These are phyloP conservation scores for Pugionium cornutum DNA, from an alignment of 345 rosid genomes.

Conservation along the genomic window DNA sequence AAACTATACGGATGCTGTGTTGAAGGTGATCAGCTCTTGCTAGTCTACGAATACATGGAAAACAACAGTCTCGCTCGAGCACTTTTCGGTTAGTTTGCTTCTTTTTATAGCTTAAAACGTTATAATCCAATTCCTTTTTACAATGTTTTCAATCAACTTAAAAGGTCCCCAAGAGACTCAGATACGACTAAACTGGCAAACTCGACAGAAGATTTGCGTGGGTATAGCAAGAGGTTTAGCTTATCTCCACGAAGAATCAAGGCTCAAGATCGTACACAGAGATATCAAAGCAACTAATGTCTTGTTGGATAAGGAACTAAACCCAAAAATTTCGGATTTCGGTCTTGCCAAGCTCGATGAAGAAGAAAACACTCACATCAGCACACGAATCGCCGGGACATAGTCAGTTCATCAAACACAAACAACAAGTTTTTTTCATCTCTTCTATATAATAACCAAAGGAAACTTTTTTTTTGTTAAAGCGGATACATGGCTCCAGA, in stretches of 20 bases:
- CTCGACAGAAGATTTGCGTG: slow-evolving; percentile 46
- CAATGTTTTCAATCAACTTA: neutral
- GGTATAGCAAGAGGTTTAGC: slow-evolving; percentile 55
- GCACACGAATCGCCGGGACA: slow-evolving; percentile 56
- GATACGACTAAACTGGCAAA: slow-evolving; percentile 45
- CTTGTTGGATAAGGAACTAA: slow-evolving; percentile 45
- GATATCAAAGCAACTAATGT: slow-evolving; percentile 58
- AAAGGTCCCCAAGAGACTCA: slow-evolving; percentile 43
- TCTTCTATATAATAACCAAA: neutral
- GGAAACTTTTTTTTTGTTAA: neutral
- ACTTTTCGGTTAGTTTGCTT: slow-evolving; percentile 42
- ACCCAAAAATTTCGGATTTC: slow-evolving; percentile 51
- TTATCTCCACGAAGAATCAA: slow-evolving; percentile 55
- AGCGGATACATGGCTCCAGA: slow-evolving; percentile 59
- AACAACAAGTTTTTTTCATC: neutral
- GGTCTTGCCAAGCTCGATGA: slow-evolving; percentile 54
- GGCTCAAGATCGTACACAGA: slow-evolving; percentile 52
- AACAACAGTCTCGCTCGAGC: slow-evolving; percentile 59
- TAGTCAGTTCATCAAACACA: slow-evolving; percentile 36
- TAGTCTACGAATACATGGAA: slow-evolving; percentile 59
- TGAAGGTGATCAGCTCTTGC: slow-evolving; percentile 56
- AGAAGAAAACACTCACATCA: slow-evolving; percentile 54
- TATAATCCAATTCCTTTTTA: neutral
- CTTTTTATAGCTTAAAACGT: neutral
- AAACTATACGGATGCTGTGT: slow-evolving; percentile 58